These are phyloP conservation scores for Gaeumannomyces sp. DNA, from an alignment of 2,329 filamentous ascomycete species.

Conservation along the genomic window DNA sequence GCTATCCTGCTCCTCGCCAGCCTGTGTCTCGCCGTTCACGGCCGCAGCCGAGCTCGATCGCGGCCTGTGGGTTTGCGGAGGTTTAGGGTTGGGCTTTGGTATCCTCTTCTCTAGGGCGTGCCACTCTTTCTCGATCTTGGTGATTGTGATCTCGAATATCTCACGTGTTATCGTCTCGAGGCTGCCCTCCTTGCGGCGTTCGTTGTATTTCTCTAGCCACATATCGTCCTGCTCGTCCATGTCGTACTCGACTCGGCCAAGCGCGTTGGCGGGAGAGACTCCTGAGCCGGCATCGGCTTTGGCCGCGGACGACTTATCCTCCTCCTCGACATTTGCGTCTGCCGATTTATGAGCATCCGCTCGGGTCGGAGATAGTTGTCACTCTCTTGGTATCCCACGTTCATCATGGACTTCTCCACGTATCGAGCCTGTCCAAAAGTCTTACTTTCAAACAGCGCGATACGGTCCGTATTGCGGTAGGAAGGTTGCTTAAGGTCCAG, in stretches of 20 bases:
- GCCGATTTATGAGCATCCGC: constrained; percentile 58
- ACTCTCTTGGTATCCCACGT: constrained; percentile 91
- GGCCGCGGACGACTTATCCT: constrained; percentile 39
- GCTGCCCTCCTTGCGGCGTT: constrained; percentile 64
- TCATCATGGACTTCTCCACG: constrained; percentile 93
- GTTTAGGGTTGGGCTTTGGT: constrained; percentile 93
- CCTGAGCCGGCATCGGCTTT: constrained; percentile 52
- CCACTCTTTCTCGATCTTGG: constrained; percentile 99
- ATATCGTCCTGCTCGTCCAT: constrained; percentile 99
- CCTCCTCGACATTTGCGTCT: constrained; percentile 54
- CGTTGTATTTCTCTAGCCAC: constrained; percentile 84
- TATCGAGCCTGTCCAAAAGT: constrained; percentile 81
- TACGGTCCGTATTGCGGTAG: constrained; percentile 72
- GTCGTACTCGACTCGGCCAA: constrained; percentile 92
- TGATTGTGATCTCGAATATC: constrained; percentile 95
- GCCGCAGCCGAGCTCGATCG: constrained; percentile 90
- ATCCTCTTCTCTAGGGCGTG: constrained; percentile 93
- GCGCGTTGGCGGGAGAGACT: constrained; percentile 34
- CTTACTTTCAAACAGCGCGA: constrained; percentile 76
- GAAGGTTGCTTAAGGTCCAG: constrained; percentile 71
- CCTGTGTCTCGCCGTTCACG: constrained; percentile 85
- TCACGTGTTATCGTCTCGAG: constrained; percentile 84
- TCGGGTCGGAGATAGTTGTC: constrained; percentile 80
- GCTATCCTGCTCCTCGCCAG: constrained; percentile 89
- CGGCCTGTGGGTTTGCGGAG: constrained; percentile 87